phyloP scores from a whole-genome alignment of 768 basidiomycete species.

The Guyanaporus albipodus region DNA sequence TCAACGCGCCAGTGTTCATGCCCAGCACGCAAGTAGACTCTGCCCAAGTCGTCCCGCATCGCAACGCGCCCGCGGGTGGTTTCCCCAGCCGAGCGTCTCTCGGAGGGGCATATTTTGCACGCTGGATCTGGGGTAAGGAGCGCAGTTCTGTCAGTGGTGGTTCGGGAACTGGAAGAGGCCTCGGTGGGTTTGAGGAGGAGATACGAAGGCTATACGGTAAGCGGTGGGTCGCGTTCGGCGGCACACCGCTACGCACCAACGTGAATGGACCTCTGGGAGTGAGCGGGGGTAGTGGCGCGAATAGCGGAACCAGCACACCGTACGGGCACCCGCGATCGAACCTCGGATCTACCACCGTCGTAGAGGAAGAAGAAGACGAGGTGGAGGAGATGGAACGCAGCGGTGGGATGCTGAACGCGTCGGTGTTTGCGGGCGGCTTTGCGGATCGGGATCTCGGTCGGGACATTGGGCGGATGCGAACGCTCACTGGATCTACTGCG shows the following conservation, averaged over 20 bases:
- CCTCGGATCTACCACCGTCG: conserved; percentile 49
- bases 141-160: conserved; percentile 29
- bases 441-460: conserved; percentile 40
- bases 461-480: conserved; percentile 45
- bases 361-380: conserved; percentile 79
- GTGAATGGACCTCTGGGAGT: conserved; percentile 40
- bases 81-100: conserved; percentile 68
- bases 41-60: conserved; percentile 63
- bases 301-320: conserved; percentile 68
- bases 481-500: conserved; percentile 48
- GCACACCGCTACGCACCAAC: conserved; percentile 55
- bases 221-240: conserved; percentile 69
- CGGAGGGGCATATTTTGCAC: conserved; percentile 73
- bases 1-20: conserved; percentile 77
- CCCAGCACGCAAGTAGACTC: conserved; percentile 73
- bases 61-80: conserved; percentile 68
- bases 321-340: conserved; percentile 52
- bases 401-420: conserved; percentile 25
- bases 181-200: conserved; percentile 77
- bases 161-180: conserved; percentile 34
- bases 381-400: conserved; percentile 52
- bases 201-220: conserved; percentile 66
- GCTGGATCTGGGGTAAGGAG: conserved; percentile 84
- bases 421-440: conserved; percentile 34
- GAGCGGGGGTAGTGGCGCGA: conserved; percentile 45